Base-by-base conservation (phyloP, 108 stramenopile genomes). In the Tribonema minus region DNA sequence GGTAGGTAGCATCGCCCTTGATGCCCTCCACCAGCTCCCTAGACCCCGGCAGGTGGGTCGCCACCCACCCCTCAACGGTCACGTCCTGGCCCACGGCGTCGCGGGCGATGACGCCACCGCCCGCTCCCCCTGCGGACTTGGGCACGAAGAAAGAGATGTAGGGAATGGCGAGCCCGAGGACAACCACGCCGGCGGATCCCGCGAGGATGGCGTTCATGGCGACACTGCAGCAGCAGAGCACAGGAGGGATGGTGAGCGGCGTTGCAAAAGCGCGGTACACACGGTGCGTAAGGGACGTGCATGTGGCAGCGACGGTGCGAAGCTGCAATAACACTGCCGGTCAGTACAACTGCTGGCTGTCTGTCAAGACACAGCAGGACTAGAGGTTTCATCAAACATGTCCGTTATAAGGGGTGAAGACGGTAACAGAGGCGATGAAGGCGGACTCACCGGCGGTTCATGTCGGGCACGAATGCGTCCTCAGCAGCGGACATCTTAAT, bases 1-100 rank as follows among this genome's bases (percentile, higher is more conserved):
- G 91, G 92, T 97, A 97, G 40, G 96, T 97, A 58, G 96, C 94
- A 91, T 97, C 96, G 82, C 96, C 96, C 91, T 94, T 95, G 82
- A 97, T 87, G 67, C 96, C 96, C 81, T 95, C 93, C 31, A 92
- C 93, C 26, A 97, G 89, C 33, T 91, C 91, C 70, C 93, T 89
- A 84, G 92, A 91, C 20, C 91, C 91, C 41, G 87, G 83, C 58
- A 85, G 88, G 87, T 97, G 93, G 29, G 88, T 79, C 6, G 83
- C 88, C 63, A 95, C 85, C 91, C 95, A 97, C 54, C 90, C 92
- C 76, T 88, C 89, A 35, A 87, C 81, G 29, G 90, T 87, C 71
- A 97, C 76, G 67, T 95, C 92, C 78, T 94, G 88, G 75, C 96
- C 96, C 62, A 94, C 87, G 31, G 92, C 92, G 87, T 95, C 91